Percentiles rank a stretch among this genome's conserved stretches.
phyloP scores from a whole-genome alignment of 345 rosid genomes.

The Citrus australasica region DNA sequence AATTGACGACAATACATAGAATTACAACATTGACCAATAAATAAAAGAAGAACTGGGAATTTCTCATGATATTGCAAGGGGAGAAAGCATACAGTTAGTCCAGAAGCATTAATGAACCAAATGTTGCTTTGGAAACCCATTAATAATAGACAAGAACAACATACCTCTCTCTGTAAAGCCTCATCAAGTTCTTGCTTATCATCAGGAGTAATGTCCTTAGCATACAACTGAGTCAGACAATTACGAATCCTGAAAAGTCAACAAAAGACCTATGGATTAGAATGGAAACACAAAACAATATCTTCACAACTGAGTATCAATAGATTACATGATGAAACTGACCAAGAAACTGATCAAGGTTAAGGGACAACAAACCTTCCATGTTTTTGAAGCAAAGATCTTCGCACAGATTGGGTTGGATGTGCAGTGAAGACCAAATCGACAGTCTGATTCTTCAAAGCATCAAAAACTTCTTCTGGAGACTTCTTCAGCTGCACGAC shows the following conservation, averaged over 20 bases:
- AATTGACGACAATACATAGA: not conserved
- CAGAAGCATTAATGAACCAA: not conserved
- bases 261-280: not conserved
- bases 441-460: slow-evolving; percentile 93
- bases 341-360: not conserved
- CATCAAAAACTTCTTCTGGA: slow-evolving; percentile 88
- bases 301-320: not conserved
- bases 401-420: slow-evolving; percentile 94
- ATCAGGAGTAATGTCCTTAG: slow-evolving; percentile 94
- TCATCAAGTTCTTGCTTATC: slow-evolving; percentile 99
- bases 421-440: slow-evolving; percentile 98
- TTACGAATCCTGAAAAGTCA: slow-evolving; percentile 60
- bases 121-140: not conserved
- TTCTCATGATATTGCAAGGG: not conserved
- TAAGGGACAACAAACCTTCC: slow-evolving; percentile 56
- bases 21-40: not conserved
- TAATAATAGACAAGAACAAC: not conserved
- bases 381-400: slow-evolving; percentile 96
- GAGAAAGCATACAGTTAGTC: not conserved
- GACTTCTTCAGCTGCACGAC: slow-evolving; percentile 71
- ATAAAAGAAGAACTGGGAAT: not conserved
- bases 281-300: slow-evolving; percentile 7
- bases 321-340: not conserved
- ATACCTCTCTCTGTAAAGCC: slow-evolving; percentile 94
- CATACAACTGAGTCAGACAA: slow-evolving; percentile 85